Base-by-base conservation (phyloP, 2,329 filamentous ascomycete genomes). In the Rhexocercosporidium sp. region DNA sequence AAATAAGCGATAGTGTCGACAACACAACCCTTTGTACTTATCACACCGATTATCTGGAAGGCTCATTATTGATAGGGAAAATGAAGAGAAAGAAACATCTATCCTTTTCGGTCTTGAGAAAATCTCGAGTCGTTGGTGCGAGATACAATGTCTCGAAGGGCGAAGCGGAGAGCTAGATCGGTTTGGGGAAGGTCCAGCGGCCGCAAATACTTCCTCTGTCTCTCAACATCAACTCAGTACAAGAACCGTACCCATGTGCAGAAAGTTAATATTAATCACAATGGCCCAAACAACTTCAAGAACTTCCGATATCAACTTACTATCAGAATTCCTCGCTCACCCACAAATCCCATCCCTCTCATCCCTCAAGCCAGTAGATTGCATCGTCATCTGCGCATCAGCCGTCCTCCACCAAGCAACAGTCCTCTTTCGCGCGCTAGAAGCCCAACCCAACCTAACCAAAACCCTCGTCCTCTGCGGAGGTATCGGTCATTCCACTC, bases 401-500 rank as follows among this genome's bases (percentile, higher is more conserved):
- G 75, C 79, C 2, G 75, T 82, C 53, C 74, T 82, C 4, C 66
- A 77, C 37, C 72, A 75, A 56, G 78, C 80, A 9, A 76, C 79
- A 20, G 39, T 59, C 1, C 70, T 82, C 29, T 82, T 82, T 71
- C 51, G 62, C 9, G 68, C 71, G 4, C 72, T 82, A 3, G 66
- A 78, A 68, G 34, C 62, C 11, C 71, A 69, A 4, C 77, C 79
- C 1, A 34, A 64, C 5, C 64, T 79, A 7, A 75, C 79, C 2
- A 77, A 75, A 62, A 77, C 73, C 2, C 66, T 83, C 2, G 78
- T 83, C 0, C 72, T 83, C 0, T 82, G 80, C 54, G 82, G 81
- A 20, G 82, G 82, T 9, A 79, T 81, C 25, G 81, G 82, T 2
- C 82, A 84, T 69, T 82, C 81, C 0, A 84, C 82, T 5, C 66